Base-by-base conservation (phyloP, 2,329 filamentous ascomycete species). In the Zarea fungicola region DNA sequence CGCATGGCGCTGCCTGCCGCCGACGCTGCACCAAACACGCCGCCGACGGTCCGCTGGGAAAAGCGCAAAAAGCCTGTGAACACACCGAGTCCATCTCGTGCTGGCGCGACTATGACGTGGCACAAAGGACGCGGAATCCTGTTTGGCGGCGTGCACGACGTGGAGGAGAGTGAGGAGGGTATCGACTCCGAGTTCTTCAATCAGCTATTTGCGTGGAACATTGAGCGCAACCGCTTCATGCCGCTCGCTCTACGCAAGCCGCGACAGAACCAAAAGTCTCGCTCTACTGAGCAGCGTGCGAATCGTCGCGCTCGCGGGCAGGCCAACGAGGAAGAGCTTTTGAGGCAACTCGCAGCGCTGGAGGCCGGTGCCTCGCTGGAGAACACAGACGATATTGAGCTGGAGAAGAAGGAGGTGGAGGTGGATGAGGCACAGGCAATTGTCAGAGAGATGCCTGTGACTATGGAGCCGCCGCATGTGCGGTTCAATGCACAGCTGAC, bases 161-260 rank as follows among this genome's bases (percentile, higher is more conserved):
- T 95, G 0, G 89, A 95, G 65, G 80, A 91, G 63, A 92, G 81
- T 55, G 91, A 96, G 63, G 93, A 99, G 65, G 90, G 88, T 4
- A 95, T 99, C 56, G 92, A 99, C 48, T 95, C 89, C 62, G 91
- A 96, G 65, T 99, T 99, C 69, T 99, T 97, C 72, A 92, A 96
- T 59, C 80, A 84, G 49, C 70, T 97, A 21, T 95, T 87, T 60
- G 87, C 91, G 5, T 97, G 91, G 89, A 96, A 95, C 62, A 83
- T 96, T 54, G 93, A 97, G 60, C 81, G 92, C 51, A 99, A 99
- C 64, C 79, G 93, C 8, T 97, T 96, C 71, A 96, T 97, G 73
- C 88, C 87, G 2, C 74, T 97, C 37, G 73, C 74, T 9, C 72
- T 97, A 39, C 78, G 91, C 45, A 88, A 89, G 57, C 80, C 89